Percentiles rank a stretch among this genome's conserved stretches.
These are phyloP conservation scores for Plasmodium relictum DNA, from an alignment of 169 alveolate species.

Conservation along the genomic window DNA sequence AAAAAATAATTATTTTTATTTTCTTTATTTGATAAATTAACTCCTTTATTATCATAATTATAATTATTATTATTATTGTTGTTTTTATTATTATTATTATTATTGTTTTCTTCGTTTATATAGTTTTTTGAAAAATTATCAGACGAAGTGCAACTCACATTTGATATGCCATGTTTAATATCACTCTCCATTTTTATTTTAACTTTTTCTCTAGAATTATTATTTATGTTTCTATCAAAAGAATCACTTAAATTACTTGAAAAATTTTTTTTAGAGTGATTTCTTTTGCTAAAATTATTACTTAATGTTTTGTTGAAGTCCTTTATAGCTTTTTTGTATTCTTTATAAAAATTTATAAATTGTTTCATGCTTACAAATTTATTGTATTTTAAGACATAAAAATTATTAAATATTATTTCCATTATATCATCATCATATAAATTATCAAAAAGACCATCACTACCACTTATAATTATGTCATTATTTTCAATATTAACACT, in stretches of 20 bases:
- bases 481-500: constrained; percentile 22
- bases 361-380: constrained; percentile 47
- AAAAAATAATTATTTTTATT: constrained; percentile 7
- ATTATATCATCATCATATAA: constrained; percentile 75
- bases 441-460: constrained; percentile 73
- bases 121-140: not conserved
- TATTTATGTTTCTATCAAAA: not conserved
- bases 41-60: not conserved
- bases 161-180: not conserved
- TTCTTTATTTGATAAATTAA: constrained; percentile 13
- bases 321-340: constrained; percentile 8
- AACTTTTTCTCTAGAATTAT: not conserved
- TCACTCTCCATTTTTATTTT: not conserved
- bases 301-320: not conserved
- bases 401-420: constrained; percentile 47
- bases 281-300: not conserved
- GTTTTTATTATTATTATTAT: not conserved
- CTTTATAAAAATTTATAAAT: constrained; percentile 21
- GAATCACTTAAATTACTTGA: not conserved
- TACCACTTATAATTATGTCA: constrained; percentile 69
- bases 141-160: not conserved
- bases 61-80: not conserved
- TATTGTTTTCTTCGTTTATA: not conserved
- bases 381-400: constrained; percentile 41
- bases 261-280: not conserved